Percentiles rank a stretch among this genome's conserved stretches.
Conservation (phyloP, 208 protist genomes). For the Acanthamoeba culbertsoni region DNA sequence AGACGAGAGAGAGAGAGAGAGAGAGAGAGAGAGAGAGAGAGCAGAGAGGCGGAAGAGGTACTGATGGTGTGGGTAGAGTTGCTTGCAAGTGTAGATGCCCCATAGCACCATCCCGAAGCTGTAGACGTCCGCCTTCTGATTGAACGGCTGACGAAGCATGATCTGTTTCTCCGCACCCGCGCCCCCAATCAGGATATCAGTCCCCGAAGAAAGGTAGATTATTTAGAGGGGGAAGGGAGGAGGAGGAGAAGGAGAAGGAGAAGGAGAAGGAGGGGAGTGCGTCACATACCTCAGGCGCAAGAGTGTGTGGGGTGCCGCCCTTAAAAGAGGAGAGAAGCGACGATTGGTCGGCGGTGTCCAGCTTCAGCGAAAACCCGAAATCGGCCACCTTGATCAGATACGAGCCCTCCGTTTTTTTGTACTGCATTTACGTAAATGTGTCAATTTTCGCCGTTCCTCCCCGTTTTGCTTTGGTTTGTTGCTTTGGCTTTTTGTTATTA, state of each 20-base stretch:
- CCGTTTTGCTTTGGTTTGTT: not conserved
- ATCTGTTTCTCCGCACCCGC: not conserved
- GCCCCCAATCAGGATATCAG: not conserved
- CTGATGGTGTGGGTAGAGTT: slow-evolving; percentile 71
- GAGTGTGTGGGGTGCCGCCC: slow-evolving; percentile 73
- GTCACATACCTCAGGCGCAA: slow-evolving; percentile 77
- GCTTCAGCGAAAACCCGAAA: slow-evolving; percentile 53
- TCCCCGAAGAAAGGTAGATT: not conserved
- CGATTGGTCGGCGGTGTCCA: slow-evolving; percentile 50
- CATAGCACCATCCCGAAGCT: slow-evolving; percentile 77
- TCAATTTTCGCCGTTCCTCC: too few species aligned
- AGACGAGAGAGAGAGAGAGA: too few species aligned
- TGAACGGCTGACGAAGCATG: slow-evolving; percentile 72
- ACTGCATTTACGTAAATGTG: too few species aligned
- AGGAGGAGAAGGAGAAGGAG: not conserved
- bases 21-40: too few species aligned
- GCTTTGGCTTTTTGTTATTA: not conserved
- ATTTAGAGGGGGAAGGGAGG: not conserved
- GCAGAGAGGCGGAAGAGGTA: not conserved
- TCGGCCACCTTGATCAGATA: slow-evolving; percentile 5
- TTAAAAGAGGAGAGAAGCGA: slow-evolving; percentile 34
- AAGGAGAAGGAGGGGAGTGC: too few species aligned
- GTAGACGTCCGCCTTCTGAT: slow-evolving; percentile 78
- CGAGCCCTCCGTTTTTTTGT: not conserved
- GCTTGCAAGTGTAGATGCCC: slow-evolving; percentile 73